These are phyloP conservation scores for Mortierella sp. DNA, from an alignment of 371 early-diverging fungal genomes.

Conservation along the genomic window DNA sequence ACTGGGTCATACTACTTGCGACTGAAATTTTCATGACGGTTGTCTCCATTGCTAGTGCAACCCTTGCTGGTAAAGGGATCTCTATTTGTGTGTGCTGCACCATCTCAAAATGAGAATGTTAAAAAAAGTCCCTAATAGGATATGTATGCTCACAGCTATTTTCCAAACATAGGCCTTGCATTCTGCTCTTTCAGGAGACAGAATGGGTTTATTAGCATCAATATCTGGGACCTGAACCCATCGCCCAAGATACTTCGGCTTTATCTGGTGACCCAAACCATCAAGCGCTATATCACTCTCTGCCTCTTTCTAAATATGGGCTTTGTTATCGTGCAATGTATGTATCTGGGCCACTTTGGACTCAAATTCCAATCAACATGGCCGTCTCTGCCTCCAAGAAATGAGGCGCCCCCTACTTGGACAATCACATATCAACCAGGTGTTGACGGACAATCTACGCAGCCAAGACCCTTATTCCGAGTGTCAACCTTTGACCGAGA, in stretches of 20 bases:
- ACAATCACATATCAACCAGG: no score
- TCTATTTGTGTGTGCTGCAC: not conserved
- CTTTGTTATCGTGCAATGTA: not conserved
- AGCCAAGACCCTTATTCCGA: no score
- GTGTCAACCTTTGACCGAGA: no score
- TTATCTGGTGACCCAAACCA: constrained; percentile 13
- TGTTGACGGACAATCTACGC: no score
- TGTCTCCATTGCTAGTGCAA: constrained; percentile 2
- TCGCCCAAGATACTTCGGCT: constrained; percentile 22
- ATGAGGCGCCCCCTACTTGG: no score
- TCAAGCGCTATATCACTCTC: constrained; percentile 11
- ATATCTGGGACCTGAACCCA: constrained; percentile 14
- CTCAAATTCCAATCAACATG: not conserved
- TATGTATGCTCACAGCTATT: not conserved
- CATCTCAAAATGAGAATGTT: not conserved
- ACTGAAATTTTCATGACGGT: not conserved
- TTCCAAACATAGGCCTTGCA: constrained; percentile 13
- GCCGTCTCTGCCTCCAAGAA: no score
- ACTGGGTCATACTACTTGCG: constrained; percentile 8
- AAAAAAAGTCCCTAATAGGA: not conserved
- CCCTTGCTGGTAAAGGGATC: constrained; percentile 18
- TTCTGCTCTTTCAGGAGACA: constrained; percentile 15
- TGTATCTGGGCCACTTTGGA: not conserved
- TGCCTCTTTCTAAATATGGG: constrained; percentile 16
- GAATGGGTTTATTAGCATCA: constrained; percentile 11